phyloP scores from a whole-genome alignment of 495 filamentous ascomycete genomes.

The Neurospora terricola region DNA sequence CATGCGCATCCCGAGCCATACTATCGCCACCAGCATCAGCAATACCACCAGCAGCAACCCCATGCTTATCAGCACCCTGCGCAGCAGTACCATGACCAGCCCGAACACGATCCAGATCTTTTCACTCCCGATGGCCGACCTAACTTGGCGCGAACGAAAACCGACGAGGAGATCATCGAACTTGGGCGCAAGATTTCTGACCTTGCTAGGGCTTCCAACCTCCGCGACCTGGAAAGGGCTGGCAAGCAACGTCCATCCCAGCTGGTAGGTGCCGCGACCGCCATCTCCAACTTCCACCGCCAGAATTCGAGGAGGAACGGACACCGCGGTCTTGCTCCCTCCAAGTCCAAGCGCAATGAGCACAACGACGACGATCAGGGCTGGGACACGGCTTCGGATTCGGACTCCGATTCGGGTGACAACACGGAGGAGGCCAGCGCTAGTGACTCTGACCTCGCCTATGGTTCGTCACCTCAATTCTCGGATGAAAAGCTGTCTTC shows the following conservation, averaged over 20 bases:
- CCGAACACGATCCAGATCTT: conserved; percentile 4
- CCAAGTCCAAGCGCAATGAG: conserved; percentile 21
- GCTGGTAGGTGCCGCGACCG: conserved; percentile 25
- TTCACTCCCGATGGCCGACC: conserved; percentile 22
- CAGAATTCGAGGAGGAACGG: conserved; percentile 17
- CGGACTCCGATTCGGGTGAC: conserved; percentile 29
- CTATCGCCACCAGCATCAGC: conserved; percentile 2
- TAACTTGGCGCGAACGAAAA: conserved; percentile 23
- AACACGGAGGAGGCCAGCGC: conserved; percentile 6
- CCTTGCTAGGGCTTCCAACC: conserved; percentile 33
- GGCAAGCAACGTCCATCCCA: conserved; percentile 30
- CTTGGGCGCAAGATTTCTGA: conserved; percentile 37
- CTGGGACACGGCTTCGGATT: conserved; percentile 36
- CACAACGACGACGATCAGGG: conserved; percentile 28
- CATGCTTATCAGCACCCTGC: conserved; percentile 5
- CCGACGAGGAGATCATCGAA: conserved; percentile 40
- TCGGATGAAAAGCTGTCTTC: conserved; percentile 19
- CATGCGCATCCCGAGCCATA: background rate
- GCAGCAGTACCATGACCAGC: conserved; percentile 8
- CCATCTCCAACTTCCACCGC: conserved; percentile 26
- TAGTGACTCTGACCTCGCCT: conserved; percentile 35
- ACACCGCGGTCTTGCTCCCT: conserved; percentile 26
- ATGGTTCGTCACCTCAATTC: conserved; percentile 28
- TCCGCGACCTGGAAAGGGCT: conserved; percentile 28
- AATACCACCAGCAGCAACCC: conserved; percentile 11